Base-by-base conservation (phyloP, 345 rosid genomes). In the Brassica cretica region DNA sequence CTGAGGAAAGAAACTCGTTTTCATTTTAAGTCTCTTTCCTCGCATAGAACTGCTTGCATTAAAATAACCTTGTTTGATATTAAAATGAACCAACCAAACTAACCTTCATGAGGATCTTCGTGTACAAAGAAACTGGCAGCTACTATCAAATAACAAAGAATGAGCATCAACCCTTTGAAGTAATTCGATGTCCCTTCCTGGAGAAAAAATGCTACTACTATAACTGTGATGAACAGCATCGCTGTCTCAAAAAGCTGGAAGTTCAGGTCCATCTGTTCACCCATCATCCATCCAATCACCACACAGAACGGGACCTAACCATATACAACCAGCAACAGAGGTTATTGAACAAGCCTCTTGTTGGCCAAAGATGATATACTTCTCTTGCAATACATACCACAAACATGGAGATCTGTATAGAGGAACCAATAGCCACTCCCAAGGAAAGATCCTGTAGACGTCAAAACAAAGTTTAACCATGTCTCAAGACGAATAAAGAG, bases 371-470 rank as follows among this genome's bases (percentile, higher is more conserved):
- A 76, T 76, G 49, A 75, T 21, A 75, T 14, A 70, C 63, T 55
- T 8, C 60, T 53, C 66, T 33, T 56, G 12, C 27, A 71, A 46
- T 41, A 75, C 96, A 32, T 88, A 95, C 98, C 84, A 89, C 98
- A 66, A 95, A 95, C 98, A 95, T 93, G 66, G 99, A 85, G 70
- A 95, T 93, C 81, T 95, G 97, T 21, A 96, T 93, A 3, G 99
- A 95, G 58, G 99, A 95, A 27, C 99, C 99, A 69, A 95, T 95
- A 68, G 99, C 99, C 82, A 95, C 97, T 74, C 99, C 98, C 85
- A 93, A 49, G 19, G 99, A 91, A 76, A 95, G 84, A 84, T 95
- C 99, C 99, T 95, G 90, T 77, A 77, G 8, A 80, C 21, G 46
- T 39, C 59, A 21, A 39, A 58, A 32, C 18, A 66, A 71, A 5